A percentile compares a stretch with the other conserved stretches of the same genome.
Conservation (phyloP, 1,284 basidiomycete genomes). For the Clitocybe nebularis region DNA sequence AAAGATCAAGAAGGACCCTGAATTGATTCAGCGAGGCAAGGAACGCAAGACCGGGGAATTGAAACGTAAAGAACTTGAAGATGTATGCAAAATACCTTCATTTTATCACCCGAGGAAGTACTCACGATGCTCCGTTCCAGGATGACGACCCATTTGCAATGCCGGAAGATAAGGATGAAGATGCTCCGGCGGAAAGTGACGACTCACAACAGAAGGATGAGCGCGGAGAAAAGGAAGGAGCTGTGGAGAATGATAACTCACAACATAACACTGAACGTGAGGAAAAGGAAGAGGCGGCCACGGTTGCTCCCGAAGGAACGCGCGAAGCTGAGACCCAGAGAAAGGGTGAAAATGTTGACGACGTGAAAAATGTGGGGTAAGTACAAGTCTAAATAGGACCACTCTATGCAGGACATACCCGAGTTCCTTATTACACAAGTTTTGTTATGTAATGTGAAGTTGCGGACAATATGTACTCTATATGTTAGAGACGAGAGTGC, state of each 20-base stretch:
- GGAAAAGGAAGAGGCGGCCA: conserved; percentile 1
- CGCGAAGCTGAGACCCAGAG: neutral
- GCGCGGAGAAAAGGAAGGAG: neutral
- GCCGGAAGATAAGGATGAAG: neutral
- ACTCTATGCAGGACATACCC: neutral
- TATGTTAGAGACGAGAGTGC: neutral
- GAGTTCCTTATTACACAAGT: neutral
- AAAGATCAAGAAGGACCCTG: conserved; percentile 43
- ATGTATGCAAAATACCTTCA: conserved; percentile 5
- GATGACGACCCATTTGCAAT: conserved; percentile 31
- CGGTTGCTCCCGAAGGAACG: neutral
- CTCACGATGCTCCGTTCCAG: neutral
- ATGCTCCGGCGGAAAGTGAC: too few relatives aligned
- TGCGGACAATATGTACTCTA: neutral
- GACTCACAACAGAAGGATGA: neutral
- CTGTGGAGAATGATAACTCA: too few relatives aligned
- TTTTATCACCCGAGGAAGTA: too few relatives aligned
- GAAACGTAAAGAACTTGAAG: conserved; percentile 33
- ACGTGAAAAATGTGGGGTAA: neutral
- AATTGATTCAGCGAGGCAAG: conserved; percentile 41
- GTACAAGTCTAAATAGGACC: neutral
- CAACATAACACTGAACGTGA: too few relatives aligned
- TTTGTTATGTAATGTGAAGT: neutral
- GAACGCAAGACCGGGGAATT: conserved; percentile 46
- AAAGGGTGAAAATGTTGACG: neutral